Conservation (phyloP, 768 basidiomycete species). For the Lentinus tigrinus region DNA sequence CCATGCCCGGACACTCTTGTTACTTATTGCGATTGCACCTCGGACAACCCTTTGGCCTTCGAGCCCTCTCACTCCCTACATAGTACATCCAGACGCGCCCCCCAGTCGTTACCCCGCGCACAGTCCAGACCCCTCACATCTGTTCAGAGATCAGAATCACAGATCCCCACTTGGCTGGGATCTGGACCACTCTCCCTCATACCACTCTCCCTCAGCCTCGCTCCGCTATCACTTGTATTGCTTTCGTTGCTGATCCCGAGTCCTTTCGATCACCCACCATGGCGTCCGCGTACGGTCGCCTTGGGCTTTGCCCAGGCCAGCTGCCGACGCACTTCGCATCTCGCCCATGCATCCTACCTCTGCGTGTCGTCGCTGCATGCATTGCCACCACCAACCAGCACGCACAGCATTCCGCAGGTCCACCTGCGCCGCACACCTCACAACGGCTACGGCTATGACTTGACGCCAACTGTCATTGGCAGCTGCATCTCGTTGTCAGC, state of each 20-base stretch:
- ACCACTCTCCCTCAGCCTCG: constrained; percentile 8
- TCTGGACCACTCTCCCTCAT: not conserved
- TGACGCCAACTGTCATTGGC: no score
- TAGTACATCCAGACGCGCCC: not conserved
- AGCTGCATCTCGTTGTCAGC: no score
- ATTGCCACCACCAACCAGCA: no score
- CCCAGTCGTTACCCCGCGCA: not conserved
- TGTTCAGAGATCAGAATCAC: not conserved
- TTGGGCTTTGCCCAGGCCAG: not conserved
- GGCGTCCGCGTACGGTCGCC: not conserved
- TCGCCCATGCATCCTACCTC: not conserved
- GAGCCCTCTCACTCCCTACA: not conserved
- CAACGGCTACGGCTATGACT: no score
- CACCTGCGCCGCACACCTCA: no score
- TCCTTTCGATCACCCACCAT: not conserved
- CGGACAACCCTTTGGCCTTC: not conserved
- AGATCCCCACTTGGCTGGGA: not conserved
- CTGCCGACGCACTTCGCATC: not conserved
- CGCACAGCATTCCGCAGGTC: no score
- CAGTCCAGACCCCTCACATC: not conserved
- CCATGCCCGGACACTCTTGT: not conserved
- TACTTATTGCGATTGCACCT: not conserved
- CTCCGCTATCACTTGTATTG: constrained; percentile 14
- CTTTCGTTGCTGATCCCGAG: constrained; percentile 17
- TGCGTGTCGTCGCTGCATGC: not conserved